A percentile compares a stretch with the other conserved stretches of the same genome.
These are phyloP conservation scores for Colletotrichum sublineola DNA, from an alignment of 2,329 filamentous ascomycete species.

Conservation along the genomic window DNA sequence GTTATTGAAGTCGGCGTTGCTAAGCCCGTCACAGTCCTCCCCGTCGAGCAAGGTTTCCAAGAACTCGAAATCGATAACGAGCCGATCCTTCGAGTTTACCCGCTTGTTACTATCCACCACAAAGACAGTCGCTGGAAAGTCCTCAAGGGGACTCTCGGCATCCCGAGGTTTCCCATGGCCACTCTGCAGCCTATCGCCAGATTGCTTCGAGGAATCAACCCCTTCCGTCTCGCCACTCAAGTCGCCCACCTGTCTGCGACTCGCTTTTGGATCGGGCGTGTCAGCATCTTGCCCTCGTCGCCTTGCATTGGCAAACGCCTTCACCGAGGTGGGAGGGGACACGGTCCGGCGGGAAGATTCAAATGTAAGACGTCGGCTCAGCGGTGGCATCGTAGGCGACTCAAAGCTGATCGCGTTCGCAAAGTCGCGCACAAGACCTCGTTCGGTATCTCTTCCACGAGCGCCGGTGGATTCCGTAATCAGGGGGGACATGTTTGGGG, in stretches of 20 bases:
- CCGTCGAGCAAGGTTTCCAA: conserved; percentile 88
- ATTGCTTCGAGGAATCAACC: conserved; percentile 68
- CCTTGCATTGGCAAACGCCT: conserved; percentile 92
- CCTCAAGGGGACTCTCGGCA: conserved; percentile 45
- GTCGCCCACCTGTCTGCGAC: conserved; percentile 54
- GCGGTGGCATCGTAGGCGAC: conserved; percentile 15
- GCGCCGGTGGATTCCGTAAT: not conserved
- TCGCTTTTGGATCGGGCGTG: conserved; percentile 59
- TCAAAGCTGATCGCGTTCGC: not conserved
- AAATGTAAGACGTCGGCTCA: conserved; percentile 66
- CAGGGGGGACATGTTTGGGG: not conserved
- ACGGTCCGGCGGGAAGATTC: conserved; percentile 57
- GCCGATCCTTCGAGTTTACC: conserved; percentile 74
- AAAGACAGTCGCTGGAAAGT: conserved; percentile 74
- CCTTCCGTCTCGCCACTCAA: conserved; percentile 55
- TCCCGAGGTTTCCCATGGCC: conserved; percentile 62
- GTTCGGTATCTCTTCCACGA: conserved; percentile 19
- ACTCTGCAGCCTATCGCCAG: conserved; percentile 73
- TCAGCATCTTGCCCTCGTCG: conserved; percentile 82
- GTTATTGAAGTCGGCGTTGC: conserved; percentile 56
- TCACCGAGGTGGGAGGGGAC: conserved; percentile 87
- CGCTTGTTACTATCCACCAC: conserved; percentile 82
- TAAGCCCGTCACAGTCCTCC: conserved; percentile 49
- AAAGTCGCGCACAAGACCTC: not conserved
- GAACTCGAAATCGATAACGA: conserved; percentile 91